Evolutionary conservation across 2,329 filamentous ascomycete genomes (phyloP).

Genomic region (Cytospora piceae): DNA sequence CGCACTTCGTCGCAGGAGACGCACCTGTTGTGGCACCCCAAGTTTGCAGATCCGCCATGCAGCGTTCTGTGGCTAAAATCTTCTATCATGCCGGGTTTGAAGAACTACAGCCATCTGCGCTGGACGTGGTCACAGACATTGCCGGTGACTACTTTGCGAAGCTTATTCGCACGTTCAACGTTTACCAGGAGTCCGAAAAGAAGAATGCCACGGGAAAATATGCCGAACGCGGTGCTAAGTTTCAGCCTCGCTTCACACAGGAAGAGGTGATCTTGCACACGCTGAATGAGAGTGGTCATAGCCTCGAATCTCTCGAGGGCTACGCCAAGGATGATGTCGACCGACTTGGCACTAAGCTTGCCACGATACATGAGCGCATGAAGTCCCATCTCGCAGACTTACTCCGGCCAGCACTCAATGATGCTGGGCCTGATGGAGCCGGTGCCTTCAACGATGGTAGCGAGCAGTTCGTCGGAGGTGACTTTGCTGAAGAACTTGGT

Average conservation of each 20-base stretch:
- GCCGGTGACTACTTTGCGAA: constrained; percentile 89
- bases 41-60: constrained; percentile 80
- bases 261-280: constrained; percentile 90
- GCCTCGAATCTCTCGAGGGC: constrained; percentile 77
- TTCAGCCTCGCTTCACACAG: constrained; percentile 71
- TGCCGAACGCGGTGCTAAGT: constrained; percentile 46
- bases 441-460: constrained; percentile 95
- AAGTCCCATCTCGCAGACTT: constrained; percentile 91
- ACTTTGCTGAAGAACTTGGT: constrained; percentile 96
- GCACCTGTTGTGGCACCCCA: constrained; percentile 85
- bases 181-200: constrained; percentile 84
- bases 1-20: constrained; percentile 87
- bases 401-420: constrained; percentile 82
- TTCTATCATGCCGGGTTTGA: constrained; percentile 97
- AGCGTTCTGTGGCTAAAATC: constrained; percentile 89
- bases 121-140: constrained; percentile 88
- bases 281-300: constrained; percentile 80
- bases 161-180: constrained; percentile 75
- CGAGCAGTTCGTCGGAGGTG: constrained; percentile 93
- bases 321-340: constrained; percentile 97
- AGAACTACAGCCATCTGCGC: constrained; percentile 91
- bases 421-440: constrained; percentile 80
- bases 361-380: constrained; percentile 90
- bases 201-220: constrained; percentile 55
- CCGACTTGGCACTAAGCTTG: constrained; percentile 76